These are phyloP conservation scores for Coprinellus aureogranulatus DNA, from an alignment of 768 basidiomycete species.

Conservation along the genomic window DNA sequence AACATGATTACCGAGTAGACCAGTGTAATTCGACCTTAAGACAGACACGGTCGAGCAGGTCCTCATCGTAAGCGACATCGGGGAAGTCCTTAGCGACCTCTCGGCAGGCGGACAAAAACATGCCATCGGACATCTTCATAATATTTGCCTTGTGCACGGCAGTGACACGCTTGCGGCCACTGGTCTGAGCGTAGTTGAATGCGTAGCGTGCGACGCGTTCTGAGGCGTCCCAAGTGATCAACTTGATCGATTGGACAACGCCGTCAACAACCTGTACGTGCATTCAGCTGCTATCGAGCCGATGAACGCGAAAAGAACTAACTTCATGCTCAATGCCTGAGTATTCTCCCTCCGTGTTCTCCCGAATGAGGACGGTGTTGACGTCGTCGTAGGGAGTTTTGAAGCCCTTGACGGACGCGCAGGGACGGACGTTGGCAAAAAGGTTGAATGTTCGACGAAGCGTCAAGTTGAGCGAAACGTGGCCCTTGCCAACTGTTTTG, in stretches of 20 bases:
- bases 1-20: not conserved
- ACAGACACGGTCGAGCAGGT: constrained; percentile 94
- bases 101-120: constrained; percentile 98
- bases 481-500: constrained; percentile 91
- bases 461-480: constrained; percentile 96
- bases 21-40: constrained; percentile 58
- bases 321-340: constrained; percentile 99
- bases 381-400: constrained; percentile 99
- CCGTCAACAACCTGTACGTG: constrained; percentile 79
- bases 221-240: constrained; percentile 98
- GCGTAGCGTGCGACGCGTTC: constrained; percentile 98
- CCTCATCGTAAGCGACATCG: constrained; percentile 90
- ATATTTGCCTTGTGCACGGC: constrained; percentile 99
- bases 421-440: constrained; percentile 98
- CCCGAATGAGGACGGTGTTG: constrained; percentile 96
- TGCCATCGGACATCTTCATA: constrained; percentile 99
- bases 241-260: constrained; percentile 98
- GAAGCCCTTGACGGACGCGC: constrained; percentile 92
- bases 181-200: constrained; percentile 92
- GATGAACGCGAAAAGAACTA: constrained; percentile 9
- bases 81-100: constrained; percentile 96
- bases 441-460: constrained; percentile 96
- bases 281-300: not conserved
- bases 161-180: constrained; percentile 87
- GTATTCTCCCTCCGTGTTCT: constrained; percentile 99